phyloP scores from a whole-genome alignment of 2,329 filamentous ascomycete genomes.

The Samsoniella hepiali region DNA sequence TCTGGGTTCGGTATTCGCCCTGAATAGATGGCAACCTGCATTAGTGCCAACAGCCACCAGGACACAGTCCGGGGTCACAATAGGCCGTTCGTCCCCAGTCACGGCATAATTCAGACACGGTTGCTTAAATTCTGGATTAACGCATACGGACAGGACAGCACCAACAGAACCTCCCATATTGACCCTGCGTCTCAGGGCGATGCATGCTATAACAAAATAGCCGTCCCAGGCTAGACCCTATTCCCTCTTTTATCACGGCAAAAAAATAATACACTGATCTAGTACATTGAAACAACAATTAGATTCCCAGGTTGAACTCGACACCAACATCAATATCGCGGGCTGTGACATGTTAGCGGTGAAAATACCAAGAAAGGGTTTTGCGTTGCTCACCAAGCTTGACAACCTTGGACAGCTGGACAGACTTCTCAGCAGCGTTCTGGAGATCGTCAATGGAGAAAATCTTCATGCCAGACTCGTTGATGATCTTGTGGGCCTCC shows the following conservation, averaged over 20 bases:
- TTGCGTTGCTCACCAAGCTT: constrained; percentile 72
- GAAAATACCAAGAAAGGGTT: too few species aligned
- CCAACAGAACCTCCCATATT: not conserved
- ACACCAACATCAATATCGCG: constrained; percentile 97
- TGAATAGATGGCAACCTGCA: not conserved
- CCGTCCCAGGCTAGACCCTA: constrained; percentile 13
- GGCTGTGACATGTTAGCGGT: constrained; percentile 47
- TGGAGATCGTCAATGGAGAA: constrained; percentile 99
- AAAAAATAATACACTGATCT: constrained; percentile 21
- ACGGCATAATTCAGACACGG: not conserved
- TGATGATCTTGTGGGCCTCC: constrained; percentile 85
- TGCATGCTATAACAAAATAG: constrained; percentile 16
- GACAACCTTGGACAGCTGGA: constrained; percentile 98
- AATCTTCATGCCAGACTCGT: constrained; percentile 98
- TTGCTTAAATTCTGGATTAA: constrained; percentile 14
- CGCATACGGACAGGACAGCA: constrained; percentile 15
- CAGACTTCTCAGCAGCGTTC: constrained; percentile 93
- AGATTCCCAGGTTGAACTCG: constrained; percentile 93
- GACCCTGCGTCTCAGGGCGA: constrained; percentile 11
- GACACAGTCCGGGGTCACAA: not conserved
- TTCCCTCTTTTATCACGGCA: constrained; percentile 11
- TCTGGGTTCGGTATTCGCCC: not conserved
- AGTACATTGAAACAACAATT: constrained; percentile 35
- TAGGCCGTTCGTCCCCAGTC: not conserved
- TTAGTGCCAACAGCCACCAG: not conserved